A percentile compares a stretch with the other conserved stretches of the same genome.
phyloP scores from a whole-genome alignment of 2,329 filamentous ascomycete genomes.

The Aspergillus tamarii region DNA sequence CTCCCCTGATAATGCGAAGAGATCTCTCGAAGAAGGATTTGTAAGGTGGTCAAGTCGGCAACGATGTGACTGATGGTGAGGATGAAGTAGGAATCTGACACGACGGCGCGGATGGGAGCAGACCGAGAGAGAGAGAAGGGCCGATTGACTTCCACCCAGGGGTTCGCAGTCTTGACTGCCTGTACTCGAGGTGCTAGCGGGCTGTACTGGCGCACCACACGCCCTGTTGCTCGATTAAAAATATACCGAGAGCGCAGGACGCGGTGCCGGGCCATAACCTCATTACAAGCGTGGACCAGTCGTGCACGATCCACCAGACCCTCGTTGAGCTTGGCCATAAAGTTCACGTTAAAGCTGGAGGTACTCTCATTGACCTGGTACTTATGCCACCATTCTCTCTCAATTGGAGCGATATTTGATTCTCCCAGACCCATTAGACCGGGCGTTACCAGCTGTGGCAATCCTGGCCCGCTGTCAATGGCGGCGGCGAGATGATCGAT shows the following conservation, averaged over 20 bases:
- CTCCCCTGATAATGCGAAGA: background rate
- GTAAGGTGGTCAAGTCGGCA: conserved; percentile 4
- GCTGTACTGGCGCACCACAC: too few species aligned
- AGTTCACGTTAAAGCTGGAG: too few species aligned
- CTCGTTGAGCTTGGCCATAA: too few species aligned
- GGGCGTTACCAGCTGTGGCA: too few species aligned
- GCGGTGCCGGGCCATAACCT: conserved; percentile 7
- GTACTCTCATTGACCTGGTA: too few species aligned
- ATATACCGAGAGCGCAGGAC: conserved; percentile 8
- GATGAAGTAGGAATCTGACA: background rate
- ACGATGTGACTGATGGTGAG: conserved; percentile 8
- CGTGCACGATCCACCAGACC: background rate
- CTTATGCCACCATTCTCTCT: too few species aligned
- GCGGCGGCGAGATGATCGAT: too few species aligned
- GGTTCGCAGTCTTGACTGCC: background rate
- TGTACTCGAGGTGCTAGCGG: too few species aligned
- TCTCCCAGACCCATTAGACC: too few species aligned
- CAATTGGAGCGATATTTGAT: too few species aligned
- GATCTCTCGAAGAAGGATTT: background rate
- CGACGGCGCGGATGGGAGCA: background rate
- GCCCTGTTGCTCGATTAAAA: background rate
- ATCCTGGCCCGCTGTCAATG: too few species aligned
- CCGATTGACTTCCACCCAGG: conserved; percentile 3
- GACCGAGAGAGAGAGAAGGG: conserved; percentile 5
- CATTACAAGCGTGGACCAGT: conserved; percentile 1